These are phyloP conservation scores for Biscogniauxia marginata DNA, from an alignment of 2,329 filamentous ascomycete species.

Conservation along the genomic window DNA sequence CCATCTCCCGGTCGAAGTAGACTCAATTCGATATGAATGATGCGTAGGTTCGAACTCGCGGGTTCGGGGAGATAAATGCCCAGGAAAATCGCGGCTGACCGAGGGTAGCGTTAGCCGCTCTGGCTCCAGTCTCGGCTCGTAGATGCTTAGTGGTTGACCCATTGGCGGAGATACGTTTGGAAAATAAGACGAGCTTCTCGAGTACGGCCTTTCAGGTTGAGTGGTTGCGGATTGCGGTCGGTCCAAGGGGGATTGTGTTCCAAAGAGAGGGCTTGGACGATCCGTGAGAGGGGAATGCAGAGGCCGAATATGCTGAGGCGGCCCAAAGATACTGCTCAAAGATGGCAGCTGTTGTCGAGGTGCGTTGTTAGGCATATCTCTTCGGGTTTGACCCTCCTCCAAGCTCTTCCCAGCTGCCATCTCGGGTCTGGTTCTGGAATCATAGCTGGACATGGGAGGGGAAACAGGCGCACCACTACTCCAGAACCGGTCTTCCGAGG, in stretches of 20 bases:
- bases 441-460: conserved; percentile 60
- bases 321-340: conserved; percentile 56
- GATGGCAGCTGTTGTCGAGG: conserved; percentile 53
- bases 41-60: conserved; percentile 37
- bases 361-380: conserved; percentile 31
- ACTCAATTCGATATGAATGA: conserved; percentile 22
- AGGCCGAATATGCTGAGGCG: conserved; percentile 42
- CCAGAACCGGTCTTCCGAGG: conserved; percentile 47
- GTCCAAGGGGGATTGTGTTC: conserved; percentile 47
- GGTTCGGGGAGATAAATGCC: conserved; percentile 44
- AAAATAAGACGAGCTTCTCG: conserved; percentile 47
- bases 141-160: conserved; percentile 45
- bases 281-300: conserved; percentile 48
- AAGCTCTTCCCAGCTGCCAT: conserved; percentile 42
- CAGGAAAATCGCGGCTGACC: conserved; percentile 38
- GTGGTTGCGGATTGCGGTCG: conserved; percentile 41
- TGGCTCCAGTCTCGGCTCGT: conserved; percentile 45
- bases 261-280: conserved; percentile 41
- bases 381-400: conserved; percentile 37
- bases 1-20: conserved; percentile 35
- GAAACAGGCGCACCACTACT: conserved; percentile 45
- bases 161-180: conserved; percentile 38
- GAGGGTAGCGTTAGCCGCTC: conserved; percentile 38
- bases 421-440: conserved; percentile 43
- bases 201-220: conserved; percentile 38